phyloP scores from a whole-genome alignment of 192 early-diverging fungal species.

The Backusella macrospora region DNA sequence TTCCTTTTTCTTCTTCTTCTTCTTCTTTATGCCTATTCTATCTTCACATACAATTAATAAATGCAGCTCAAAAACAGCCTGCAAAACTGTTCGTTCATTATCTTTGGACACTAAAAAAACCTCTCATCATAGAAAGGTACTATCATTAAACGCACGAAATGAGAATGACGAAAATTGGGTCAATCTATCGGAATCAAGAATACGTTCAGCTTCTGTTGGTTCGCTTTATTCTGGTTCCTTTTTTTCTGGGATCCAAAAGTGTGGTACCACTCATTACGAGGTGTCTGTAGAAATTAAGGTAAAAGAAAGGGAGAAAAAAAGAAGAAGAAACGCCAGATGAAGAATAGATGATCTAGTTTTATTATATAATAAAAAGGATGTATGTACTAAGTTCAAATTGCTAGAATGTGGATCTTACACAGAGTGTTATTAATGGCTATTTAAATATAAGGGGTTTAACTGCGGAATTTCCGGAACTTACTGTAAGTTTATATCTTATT shows the following conservation, averaged over 20 bases:
- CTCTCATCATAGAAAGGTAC: background rate
- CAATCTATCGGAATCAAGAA: slow-evolving; percentile 22
- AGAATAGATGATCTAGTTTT: background rate
- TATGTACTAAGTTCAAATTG: background rate
- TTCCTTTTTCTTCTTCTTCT: background rate
- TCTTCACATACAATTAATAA: background rate
- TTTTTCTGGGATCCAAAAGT: slow-evolving; percentile 68
- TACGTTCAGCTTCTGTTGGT: slow-evolving; percentile 8
- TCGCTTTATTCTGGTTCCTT: slow-evolving; percentile 61
- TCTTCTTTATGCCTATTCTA: slow-evolving; percentile 17
- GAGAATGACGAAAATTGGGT: slow-evolving; percentile 23
- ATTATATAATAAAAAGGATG: background rate
- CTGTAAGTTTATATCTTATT: slow-evolving; percentile 36
- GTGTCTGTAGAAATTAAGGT: slow-evolving; percentile 77
- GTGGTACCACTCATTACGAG: slow-evolving; percentile 62
- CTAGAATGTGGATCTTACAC: slow-evolving; percentile 71
- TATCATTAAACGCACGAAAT: background rate
- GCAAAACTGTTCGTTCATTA: background rate
- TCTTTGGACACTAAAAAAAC: background rate
- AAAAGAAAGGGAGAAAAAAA: slow-evolving; percentile 1
- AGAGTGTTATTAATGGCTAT: slow-evolving; percentile 76
- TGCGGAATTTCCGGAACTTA: slow-evolving; percentile 73
- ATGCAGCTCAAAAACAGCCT: background rate
- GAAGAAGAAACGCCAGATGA: background rate
- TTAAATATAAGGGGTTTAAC: slow-evolving; percentile 81